phyloP scores from a whole-genome alignment of 1,139 yeast genomes.

The Yamadazyma triangularis region DNA sequence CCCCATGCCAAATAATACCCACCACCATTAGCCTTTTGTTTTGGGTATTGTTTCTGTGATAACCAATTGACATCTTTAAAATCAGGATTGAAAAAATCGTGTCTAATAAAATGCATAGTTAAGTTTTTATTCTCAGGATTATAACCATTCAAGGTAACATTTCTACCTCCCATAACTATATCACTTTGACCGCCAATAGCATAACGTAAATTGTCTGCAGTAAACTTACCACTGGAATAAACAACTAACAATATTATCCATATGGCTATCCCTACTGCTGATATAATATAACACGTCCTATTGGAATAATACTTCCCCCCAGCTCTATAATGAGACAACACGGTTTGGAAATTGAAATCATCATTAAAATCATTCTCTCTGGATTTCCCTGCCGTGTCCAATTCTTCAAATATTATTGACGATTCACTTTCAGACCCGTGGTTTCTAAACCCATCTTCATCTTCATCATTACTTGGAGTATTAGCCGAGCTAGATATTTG shows the following conservation, averaged over 20 bases:
- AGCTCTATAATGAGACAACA: slow-evolving; percentile 16
- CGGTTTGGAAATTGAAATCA: slow-evolving; percentile 22
- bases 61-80: slow-evolving; percentile 27
- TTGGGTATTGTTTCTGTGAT: slow-evolving; percentile 26
- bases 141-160: slow-evolving; percentile 31
- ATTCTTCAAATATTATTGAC: slow-evolving; percentile 27
- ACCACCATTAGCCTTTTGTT: slow-evolving; percentile 13
- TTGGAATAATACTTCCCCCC: slow-evolving; percentile 7
- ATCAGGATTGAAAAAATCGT: slow-evolving; percentile 20
- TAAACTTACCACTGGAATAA: slow-evolving; percentile 26
- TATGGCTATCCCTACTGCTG: slow-evolving; percentile 3
- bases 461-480: background rate
- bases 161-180: slow-evolving; percentile 21
- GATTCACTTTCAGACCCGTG: slow-evolving; percentile 14
- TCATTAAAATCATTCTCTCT: slow-evolving; percentile 19
- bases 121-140: slow-evolving; percentile 23
- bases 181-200: slow-evolving; percentile 26
- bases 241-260: slow-evolving; percentile 30
- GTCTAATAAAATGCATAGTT: slow-evolving; percentile 23
- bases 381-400: slow-evolving; percentile 5
- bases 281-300: slow-evolving; percentile 7
- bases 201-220: slow-evolving; percentile 12
- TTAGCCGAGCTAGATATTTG: background rate
- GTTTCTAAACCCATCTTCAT: background rate
- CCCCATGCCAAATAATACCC: slow-evolving; percentile 30